Base-by-base conservation (phyloP, 768 basidiomycete species). In the Tricholoma bakamatsutake region DNA sequence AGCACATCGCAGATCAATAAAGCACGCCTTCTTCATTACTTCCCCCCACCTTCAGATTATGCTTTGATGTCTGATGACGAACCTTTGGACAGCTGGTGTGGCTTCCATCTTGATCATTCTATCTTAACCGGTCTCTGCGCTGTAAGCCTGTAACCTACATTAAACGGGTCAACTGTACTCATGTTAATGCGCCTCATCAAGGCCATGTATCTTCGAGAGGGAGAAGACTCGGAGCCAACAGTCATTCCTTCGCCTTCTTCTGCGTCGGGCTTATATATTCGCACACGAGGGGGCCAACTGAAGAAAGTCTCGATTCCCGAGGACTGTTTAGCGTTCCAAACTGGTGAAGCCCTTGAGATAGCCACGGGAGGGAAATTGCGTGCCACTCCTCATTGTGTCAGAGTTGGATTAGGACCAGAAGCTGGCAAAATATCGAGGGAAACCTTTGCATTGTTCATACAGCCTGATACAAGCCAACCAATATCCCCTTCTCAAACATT, bases 21-120 rank as follows among this genome's bases (percentile, higher is more conserved):
- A 69, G 96, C 92, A 3, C 82, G 97, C 31, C 80, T 99, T 11
- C 76, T 99, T n/a, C 96, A 99, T 66, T 99, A 99, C 70, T 99
- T 94, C 64, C 90, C 96, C 13, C 84, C 85, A 9, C 65, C 78
- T 27, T 67, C 78, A 1, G 77, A 71, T 46, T 62, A 59, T 17
- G 59, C 67, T 17, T 59, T 63, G 5, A 70, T 74, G 0, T 57
- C 66, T 4, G 80, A 85, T 34, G 81, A 87, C 59, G 86, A 85
- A 48, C 75, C 84, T 1, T 72, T 93, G 28, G 93, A 97, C 60
- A 90, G 84, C 60, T 94, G 92, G 83, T 98, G 96, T 72, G 96
- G 96, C 15, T 93, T 93, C 63, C 96, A 98, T 69, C 76, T 93
- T 18, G 97, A 99, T 66, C 93, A 98, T 64, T 88, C 87, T 7